Evolutionary conservation across 1,284 basidiomycete genomes (phyloP).

Genomic region (Acaromyces ingoldii): DNA sequence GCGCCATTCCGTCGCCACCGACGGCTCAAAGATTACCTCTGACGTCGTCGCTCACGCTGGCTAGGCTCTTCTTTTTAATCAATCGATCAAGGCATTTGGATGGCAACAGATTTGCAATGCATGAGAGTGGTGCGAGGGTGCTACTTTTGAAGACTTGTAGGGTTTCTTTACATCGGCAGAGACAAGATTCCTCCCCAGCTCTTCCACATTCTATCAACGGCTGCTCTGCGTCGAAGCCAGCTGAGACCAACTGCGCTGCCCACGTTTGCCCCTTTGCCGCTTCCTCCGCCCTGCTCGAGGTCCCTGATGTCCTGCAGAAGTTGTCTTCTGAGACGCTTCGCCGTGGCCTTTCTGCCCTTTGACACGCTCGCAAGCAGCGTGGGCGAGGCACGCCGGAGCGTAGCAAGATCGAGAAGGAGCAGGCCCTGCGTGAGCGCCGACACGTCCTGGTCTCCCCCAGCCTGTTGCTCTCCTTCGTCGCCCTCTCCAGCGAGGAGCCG

Average conservation of each 20-base stretch:
- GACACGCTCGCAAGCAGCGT: constrained; percentile 16
- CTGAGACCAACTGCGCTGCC: constrained; percentile 60
- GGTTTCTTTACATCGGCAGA: not conserved
- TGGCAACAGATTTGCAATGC: not conserved
- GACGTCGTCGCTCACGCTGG: constrained; percentile 12
- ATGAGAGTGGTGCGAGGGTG: not conserved
- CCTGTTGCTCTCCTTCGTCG: no score
- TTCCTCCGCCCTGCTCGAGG: constrained; percentile 57
- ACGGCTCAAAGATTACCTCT: constrained; percentile 53
- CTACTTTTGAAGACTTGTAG: not conserved
- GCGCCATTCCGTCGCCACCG: constrained; percentile 70
- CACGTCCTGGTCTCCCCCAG: constrained; percentile 3
- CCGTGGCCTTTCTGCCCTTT: constrained; percentile 20
- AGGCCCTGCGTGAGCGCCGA: constrained; percentile 62
- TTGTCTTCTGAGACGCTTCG: constrained; percentile 60
- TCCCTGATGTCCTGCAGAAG: constrained; percentile 81
- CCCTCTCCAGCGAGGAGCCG: constrained; percentile 45
- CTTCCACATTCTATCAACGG: constrained; percentile 85
- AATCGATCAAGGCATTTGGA: not conserved
- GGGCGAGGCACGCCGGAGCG: constrained; percentile 59
- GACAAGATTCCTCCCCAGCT: constrained; percentile 59
- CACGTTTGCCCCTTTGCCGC: constrained; percentile 10
- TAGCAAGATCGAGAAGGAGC: constrained; percentile 67
- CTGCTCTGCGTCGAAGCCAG: constrained; percentile 36
- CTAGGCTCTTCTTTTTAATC: no score